These are phyloP conservation scores for Calonectria pteridis DNA, from an alignment of 2,329 filamentous ascomycete species.

Conservation along the genomic window DNA sequence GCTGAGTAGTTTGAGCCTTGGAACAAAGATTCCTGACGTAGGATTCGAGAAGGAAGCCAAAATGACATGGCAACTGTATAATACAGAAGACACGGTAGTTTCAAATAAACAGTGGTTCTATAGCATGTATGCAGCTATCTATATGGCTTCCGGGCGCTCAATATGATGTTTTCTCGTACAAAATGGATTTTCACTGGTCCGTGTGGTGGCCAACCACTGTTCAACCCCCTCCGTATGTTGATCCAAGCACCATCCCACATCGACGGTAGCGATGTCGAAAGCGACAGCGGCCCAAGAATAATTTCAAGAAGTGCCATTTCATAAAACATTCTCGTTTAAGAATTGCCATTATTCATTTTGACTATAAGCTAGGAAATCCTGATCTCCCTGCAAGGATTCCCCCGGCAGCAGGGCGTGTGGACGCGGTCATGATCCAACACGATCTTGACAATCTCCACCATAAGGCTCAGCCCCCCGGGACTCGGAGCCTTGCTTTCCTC, in stretches of 20 bases:
- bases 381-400: background rate
- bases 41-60: background rate
- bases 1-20: background rate
- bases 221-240: background rate
- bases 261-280: background rate
- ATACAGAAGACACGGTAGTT: too few relatives aligned
- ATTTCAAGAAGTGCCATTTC: background rate
- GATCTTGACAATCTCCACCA: conserved; percentile 2
- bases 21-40: background rate
- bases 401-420: background rate
- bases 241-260: too few relatives aligned
- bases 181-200: background rate
- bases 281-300: background rate
- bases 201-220: background rate
- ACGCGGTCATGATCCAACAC: background rate
- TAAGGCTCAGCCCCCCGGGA: background rate
- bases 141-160: background rate
- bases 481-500: background rate
- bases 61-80: background rate
- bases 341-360: background rate
- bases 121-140: too few relatives aligned
- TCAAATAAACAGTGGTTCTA: background rate
- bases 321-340: background rate
- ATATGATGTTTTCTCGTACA: background rate
- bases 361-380: background rate